Percentiles rank a stretch among this genome's conserved stretches.
These are phyloP conservation scores for Trichoderma atrobrunneum DNA, from an alignment of 2,329 filamentous ascomycete species.

Conservation along the genomic window DNA sequence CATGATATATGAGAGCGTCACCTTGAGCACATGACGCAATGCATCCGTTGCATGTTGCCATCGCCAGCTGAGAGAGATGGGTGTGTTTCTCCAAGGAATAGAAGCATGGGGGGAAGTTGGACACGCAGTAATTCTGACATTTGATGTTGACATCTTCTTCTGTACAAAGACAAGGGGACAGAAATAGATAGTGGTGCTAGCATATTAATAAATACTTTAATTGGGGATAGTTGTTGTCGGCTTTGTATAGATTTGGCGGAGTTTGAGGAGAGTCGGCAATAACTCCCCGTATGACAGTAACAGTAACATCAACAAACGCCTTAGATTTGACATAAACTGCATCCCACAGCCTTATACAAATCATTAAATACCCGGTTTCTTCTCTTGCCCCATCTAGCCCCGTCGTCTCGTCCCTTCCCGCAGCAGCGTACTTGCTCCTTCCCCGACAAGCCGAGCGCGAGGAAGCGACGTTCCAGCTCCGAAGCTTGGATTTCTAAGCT, in stretches of 20 bases:
- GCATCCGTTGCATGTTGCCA: constrained; percentile 19
- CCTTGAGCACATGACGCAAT: constrained; percentile 15
- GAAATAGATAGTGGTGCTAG: not conserved
- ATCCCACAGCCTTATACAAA: not conserved
- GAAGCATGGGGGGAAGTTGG: not conserved
- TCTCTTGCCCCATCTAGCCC: not conserved
- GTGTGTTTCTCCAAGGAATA: not conserved
- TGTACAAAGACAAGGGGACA: not conserved
- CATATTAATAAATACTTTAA: not conserved
- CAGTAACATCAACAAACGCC: not conserved
- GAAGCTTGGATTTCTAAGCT: constrained; percentile 18
- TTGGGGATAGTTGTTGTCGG: not conserved
- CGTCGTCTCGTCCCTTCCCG: not conserved
- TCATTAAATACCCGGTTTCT: not conserved
- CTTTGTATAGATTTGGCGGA: not conserved
- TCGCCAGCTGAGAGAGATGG: constrained; percentile 2
- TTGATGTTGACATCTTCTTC: not conserved
- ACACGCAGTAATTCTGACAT: not conserved
- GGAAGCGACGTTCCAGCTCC: constrained; percentile 13
- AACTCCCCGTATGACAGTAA: not conserved
- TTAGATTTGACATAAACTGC: not conserved
- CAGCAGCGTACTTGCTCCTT: not conserved
- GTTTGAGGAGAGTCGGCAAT: not conserved
- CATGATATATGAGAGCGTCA: not conserved
- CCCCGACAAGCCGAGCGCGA: constrained; percentile 9